These are phyloP conservation scores for Thymus mandschuricus DNA, from an alignment of 257 asterid species.

Conservation along the genomic window DNA sequence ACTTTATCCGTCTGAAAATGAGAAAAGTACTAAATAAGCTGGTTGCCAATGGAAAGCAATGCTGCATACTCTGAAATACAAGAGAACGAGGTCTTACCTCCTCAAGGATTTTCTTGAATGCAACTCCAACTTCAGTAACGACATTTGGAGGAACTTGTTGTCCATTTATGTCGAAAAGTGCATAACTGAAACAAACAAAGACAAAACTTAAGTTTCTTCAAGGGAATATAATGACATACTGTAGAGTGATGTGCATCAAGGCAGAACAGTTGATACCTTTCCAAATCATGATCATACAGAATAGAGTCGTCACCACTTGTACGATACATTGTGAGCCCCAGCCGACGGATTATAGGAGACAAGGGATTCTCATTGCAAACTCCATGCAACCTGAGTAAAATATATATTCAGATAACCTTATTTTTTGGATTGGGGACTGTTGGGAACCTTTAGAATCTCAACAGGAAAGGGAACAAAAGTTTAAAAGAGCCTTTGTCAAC, in stretches of 20 bases:
- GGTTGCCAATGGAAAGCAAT: neutral
- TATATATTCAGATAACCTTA: no score
- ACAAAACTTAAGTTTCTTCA: constrained; percentile 10
- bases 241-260: constrained; percentile 23
- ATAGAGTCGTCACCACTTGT: constrained; percentile 97
- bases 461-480: neutral
- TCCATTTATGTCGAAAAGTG: constrained; percentile 81
- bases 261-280: constrained; percentile 58
- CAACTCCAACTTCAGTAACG: constrained; percentile 85
- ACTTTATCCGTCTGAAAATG: constrained; percentile 80
- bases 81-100: constrained; percentile 58
- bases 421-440: neutral
- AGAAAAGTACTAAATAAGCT: constrained; percentile 32
- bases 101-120: constrained; percentile 83
- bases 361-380: constrained; percentile 98
- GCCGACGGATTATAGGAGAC: constrained; percentile 86
- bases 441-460: neutral
- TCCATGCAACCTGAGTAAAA: constrained; percentile 83
- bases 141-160: constrained; percentile 81
- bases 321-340: constrained; percentile 87
- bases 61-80: constrained; percentile 2
- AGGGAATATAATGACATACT: neutral
- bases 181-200: constrained; percentile 56
- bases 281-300: constrained; percentile 94
- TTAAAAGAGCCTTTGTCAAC: neutral